These are phyloP conservation scores for Laburnicola sp. DNA, from an alignment of 2,329 filamentous ascomycete species.

Conservation along the genomic window DNA sequence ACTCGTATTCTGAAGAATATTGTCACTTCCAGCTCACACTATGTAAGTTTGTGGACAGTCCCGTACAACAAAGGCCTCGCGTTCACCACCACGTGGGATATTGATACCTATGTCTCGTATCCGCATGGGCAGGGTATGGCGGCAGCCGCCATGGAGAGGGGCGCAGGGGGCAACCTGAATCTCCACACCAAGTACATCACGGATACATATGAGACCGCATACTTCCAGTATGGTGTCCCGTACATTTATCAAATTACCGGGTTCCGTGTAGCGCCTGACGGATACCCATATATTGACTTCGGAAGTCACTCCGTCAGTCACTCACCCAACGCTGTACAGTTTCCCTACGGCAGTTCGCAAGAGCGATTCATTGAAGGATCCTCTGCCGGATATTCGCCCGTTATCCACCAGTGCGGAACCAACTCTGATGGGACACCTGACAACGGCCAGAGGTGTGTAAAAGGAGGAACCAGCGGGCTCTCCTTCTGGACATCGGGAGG, in stretches of 20 bases:
- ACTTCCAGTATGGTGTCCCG: conserved; percentile 11
- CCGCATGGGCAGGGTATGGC: conserved; percentile 12
- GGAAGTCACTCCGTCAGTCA: conserved; percentile 11
- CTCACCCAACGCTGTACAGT: conserved; percentile 10
- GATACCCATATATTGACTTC: conserved; percentile 10
- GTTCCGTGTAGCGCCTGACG: conserved; percentile 3
- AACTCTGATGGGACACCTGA: conserved; percentile 2
- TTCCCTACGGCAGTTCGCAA: conserved; percentile 2
- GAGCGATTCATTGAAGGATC: conserved; percentile 4
- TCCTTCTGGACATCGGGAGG: conserved; percentile 8
- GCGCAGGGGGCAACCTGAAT: conserved; percentile 8
- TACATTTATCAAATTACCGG: conserved; percentile 12
- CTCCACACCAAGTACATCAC: conserved; percentile 12
- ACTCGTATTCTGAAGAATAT: conserved; percentile 11
- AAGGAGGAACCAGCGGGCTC: conserved; percentile 12
- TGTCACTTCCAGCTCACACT: conserved; percentile 4
- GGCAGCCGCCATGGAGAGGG: conserved; percentile 8
- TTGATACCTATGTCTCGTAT: conserved; percentile 11
- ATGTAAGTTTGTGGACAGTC: conserved; percentile 10
- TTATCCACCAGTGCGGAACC: conserved; percentile 1
- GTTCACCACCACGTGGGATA: conserved; percentile 12
- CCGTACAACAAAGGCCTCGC: conserved; percentile 11
- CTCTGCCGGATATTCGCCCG: conserved; percentile 2
- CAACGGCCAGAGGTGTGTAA: conserved; percentile 2
- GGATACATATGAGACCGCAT: conserved; percentile 9